Conservation (phyloP, 495 filamentous ascomycete genomes). For the Hypoxylon crocopeplum region DNA sequence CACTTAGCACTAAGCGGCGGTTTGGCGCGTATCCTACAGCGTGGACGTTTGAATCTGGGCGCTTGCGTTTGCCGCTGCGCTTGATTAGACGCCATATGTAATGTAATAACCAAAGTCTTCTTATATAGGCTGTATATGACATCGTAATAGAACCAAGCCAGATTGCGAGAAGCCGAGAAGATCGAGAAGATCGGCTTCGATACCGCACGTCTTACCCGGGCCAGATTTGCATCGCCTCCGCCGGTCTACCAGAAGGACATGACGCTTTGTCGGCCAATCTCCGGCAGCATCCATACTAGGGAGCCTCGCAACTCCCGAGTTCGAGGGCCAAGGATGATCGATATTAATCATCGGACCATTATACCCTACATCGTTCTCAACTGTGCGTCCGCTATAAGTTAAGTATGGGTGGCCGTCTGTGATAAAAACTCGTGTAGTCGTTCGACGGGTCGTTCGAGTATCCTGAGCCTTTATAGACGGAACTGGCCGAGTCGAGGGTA, state of each 20-base stretch:
- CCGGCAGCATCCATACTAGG: constrained; percentile 11
- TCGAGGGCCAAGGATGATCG: constrained; percentile 23
- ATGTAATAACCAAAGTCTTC: background rate
- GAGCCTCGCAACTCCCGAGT: constrained; percentile 25
- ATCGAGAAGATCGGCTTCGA: constrained; percentile 20
- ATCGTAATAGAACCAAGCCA: constrained; percentile 12
- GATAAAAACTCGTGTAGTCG: constrained; percentile 18
- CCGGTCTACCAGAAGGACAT: background rate
- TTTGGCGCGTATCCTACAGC: constrained; percentile 3
- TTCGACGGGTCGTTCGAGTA: constrained; percentile 36
- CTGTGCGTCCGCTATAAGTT: constrained; percentile 29
- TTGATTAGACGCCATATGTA: constrained; percentile 26
- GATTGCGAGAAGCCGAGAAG: constrained; percentile 26
- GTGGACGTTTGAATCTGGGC: constrained; percentile 10
- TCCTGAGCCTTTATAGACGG: constrained; percentile 12
- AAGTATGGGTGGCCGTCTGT: constrained; percentile 13
- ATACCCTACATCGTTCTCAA: constrained; percentile 24
- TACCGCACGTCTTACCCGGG: constrained; percentile 2
- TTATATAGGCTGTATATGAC: constrained; percentile 37
- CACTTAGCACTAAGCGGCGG: background rate
- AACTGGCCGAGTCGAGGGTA: constrained; percentile 32
- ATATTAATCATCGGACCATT: constrained; percentile 36
- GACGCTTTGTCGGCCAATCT: constrained; percentile 18
- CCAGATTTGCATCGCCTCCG: constrained; percentile 20
- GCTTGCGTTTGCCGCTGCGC: constrained; percentile 7